Base-by-base conservation (phyloP, 2,329 filamentous ascomycete species). In the Monilinia fructigena region DNA sequence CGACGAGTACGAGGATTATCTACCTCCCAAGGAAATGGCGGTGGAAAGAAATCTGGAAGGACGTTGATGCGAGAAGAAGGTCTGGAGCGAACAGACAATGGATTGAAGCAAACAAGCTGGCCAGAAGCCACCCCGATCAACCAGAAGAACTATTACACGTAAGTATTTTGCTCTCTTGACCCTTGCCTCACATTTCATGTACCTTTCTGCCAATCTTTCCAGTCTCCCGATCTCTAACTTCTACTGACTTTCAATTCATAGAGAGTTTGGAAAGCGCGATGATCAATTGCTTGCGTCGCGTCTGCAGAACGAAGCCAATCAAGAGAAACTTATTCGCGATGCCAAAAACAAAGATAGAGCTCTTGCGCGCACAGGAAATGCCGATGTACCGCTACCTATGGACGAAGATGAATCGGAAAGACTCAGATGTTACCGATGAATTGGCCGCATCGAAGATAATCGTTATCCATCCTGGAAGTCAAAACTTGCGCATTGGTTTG, bases 131-230 rank as follows among this genome's bases (percentile, higher is more conserved):
- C 86, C 54, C 92, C 95, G 74, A 99, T 99, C 79, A 99, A 99
- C 77, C 95, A 99, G 79, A 99, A 99, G 82, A 99, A 99, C 79
- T 99, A 99, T 79, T 97, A 97, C 78, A 97, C 93, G 92, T 95
- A 83, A 69, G 88, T 81, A 26, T 16, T 40, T 59, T 28, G 18
- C 11, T 26, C n/a, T 31, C 12, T 54, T 16, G 35, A 3, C 53
- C 16, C 16, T 48, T 47, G 26, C 18, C 12, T n/a, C 10, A 23
- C 8, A 38, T 38, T 20, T 4, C 20, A 47, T 8, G 8, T 18
- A 42, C 3, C 16, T 55, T n/a, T n/a, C n/a, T n/a, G 14, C 47
- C 28, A 42, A 38, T n/a, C 20, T 38, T 48, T 1, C 28, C 28
- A 10, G 48, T 48, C 26, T 38, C 10, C 23, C 28, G 16, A 38